Base-by-base conservation (phyloP, 352 stramenopile species). In the Peronospora destructor region DNA sequence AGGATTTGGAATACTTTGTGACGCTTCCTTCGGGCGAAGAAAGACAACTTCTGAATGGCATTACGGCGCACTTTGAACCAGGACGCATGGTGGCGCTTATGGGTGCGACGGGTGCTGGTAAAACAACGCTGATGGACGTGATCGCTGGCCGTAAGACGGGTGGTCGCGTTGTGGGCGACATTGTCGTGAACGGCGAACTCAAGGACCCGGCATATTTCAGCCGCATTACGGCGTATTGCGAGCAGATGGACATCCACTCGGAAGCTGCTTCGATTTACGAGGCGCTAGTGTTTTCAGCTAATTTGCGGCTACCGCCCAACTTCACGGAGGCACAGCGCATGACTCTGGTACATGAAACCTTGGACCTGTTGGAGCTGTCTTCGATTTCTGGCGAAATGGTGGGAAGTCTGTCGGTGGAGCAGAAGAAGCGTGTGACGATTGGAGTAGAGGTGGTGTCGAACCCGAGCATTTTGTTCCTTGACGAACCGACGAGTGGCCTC, bases 381-480 rank as follows among this genome's bases (percentile, higher is more conserved):
- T 12, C 35, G 2, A 79, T 87, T 17, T 49, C 59, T 1, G 39
- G 34, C 3, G 73, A 80, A 28, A 63, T 93, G 46, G 58, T 85
- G 5, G 47, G 53, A 0, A 65, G 69, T 17, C 14, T 63, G 10
- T 93, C 75, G 6, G 84, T 96, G n/a, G 91, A 97, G 49, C 84
- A 97, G 56, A 85, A 90, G 62, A 97, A 98, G 65, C 71, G 89
- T 17, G 64, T 97, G n/a, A 92, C 88, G 8, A 97, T 98, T 45
- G 93, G 75, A n/a, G 76, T 95, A 6, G 88, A 98, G 61, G 70
- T 98, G 23, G 91, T 95, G 6, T 64, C 84, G 4, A 96, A 97
- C 57, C 93, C 93, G 21, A 91, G 89, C 49, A 73, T 98, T 16
- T 47, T 98, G 49, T 95, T 98, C 58, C 53, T 98, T 21, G 91